Evolutionary conservation across 306 rosid genomes (phyloP).

Genomic region (Inga leiocalycina): DNA sequence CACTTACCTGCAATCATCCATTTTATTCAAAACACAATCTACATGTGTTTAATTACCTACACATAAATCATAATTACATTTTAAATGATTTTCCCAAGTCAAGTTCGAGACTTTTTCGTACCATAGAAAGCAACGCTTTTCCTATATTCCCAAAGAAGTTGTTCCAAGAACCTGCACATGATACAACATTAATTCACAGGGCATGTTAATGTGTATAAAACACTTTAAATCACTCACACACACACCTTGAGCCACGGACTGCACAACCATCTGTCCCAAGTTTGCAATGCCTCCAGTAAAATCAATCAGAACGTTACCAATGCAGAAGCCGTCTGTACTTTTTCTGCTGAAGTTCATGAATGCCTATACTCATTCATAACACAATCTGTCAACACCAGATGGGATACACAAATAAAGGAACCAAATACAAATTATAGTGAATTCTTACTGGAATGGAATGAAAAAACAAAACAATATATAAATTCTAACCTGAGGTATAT

Average conservation of each 20-base stretch:
- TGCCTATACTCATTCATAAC: conserved; percentile 36
- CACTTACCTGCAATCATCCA: conserved; percentile 62
- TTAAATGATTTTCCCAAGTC: not conserved
- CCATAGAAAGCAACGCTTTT: conserved; percentile 85
- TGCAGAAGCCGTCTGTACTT: conserved; percentile 88
- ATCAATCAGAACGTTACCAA: conserved; percentile 83
- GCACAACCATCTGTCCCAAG: conserved; percentile 67
- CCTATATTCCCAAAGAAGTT: conserved; percentile 91
- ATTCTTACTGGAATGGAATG: not conserved
- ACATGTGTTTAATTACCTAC: not conserved
- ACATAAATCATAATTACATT: no score
- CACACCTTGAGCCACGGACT: conserved; percentile 85
- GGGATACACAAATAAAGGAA: not conserved
- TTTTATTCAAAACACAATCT: not conserved
- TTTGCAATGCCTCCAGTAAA: conserved; percentile 81
- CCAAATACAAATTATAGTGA: not conserved
- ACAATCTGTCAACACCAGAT: not conserved
- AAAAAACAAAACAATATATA: not conserved
- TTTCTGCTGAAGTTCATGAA: conserved; percentile 49
- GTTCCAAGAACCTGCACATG: conserved; percentile 83
- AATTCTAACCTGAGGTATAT: conserved; percentile 83
- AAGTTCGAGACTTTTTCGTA: conserved; percentile 41
- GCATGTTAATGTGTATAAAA: not conserved
- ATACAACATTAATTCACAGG: conserved; percentile 5
- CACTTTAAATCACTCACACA: not conserved